phyloP scores from a whole-genome alignment of 768 basidiomycete species.

The Cystofilobasidium capitatum region DNA sequence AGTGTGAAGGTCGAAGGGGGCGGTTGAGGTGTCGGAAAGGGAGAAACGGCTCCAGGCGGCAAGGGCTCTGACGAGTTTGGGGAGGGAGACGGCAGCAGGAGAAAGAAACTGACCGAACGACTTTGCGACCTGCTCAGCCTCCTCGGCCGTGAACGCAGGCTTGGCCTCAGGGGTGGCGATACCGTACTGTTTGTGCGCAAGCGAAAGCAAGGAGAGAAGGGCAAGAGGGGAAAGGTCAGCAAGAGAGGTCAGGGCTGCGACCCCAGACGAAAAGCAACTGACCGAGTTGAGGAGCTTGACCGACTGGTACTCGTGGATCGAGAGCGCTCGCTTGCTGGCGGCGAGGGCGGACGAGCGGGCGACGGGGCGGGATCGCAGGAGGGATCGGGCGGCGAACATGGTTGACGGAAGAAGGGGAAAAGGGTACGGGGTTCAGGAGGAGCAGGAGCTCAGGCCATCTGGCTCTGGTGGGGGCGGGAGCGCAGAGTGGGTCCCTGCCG shows the following conservation, averaged over 20 bases:
- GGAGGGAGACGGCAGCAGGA: too few species aligned
- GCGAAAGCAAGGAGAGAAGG: neutral
- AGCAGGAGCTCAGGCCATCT: too few species aligned
- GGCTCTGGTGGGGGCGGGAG: too few species aligned
- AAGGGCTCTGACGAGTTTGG: neutral
- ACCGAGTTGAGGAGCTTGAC: conserved; percentile 90
- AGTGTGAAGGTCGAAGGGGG: too few species aligned
- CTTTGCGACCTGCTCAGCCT: conserved; percentile 80
- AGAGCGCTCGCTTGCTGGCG: conserved; percentile 63
- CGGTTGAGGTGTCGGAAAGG: neutral
- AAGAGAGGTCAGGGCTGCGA: neutral
- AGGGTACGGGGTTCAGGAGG: too few species aligned
- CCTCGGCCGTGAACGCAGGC: conserved; percentile 74
- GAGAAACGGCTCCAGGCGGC: neutral
- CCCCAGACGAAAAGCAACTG: too few species aligned
- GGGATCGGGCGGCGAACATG: conserved; percentile 23
- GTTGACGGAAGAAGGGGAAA: neutral
- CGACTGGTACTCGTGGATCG: conserved; percentile 97
- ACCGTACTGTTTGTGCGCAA: conserved; percentile 60
- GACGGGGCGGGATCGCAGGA: conserved; percentile 9
- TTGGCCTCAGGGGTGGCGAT: conserved; percentile 89
- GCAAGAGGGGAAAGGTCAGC: neutral
- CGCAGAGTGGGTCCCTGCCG: too few species aligned
- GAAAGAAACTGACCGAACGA: conserved; percentile 56
- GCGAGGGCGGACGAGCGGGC: neutral